Base-by-base conservation (phyloP, 2,329 filamentous ascomycete genomes). In the Penicillium sp. region DNA sequence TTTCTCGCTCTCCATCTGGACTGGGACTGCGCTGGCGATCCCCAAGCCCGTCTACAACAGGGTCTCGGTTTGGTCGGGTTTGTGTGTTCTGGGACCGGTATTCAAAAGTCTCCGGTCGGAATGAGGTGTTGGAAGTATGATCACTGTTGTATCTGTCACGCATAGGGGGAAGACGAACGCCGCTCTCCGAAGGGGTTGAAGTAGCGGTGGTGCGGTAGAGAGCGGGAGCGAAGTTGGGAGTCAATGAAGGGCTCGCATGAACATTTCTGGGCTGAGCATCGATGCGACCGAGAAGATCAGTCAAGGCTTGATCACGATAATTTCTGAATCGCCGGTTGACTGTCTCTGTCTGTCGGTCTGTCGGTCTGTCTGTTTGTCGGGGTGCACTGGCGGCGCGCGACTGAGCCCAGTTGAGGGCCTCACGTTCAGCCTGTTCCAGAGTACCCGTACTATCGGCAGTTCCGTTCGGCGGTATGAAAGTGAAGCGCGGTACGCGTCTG, bases 21-120 rank as follows among this genome's bases (percentile, higher is more conserved):
- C 88, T 91, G n/a, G 90, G 76, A 71, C 91, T 96, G 63, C 91
- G 85, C 60, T 90, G 84, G 56, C 91, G 88, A 73, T 96, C 91
- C 36, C 91, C 91, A 16, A 96, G 82, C 4, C 91, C 91, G 72
- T 95, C 87, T 1, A 88, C 60, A 48, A 57, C 53, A 14, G 68
- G 51, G 17, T 65, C 66, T 5, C 59, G 62, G 41, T 51, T 55
- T 19, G 63, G 37, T 44, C 63, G 58, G 26, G 50, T 61, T 40
- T 61, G 59, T 33, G 65, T 63, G 35, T 63, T 65, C 22, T 67
- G 62, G 28, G 22, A 30, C 19, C n/a, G 51, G 3, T 5, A 4
- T 9, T 41, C 36, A 22, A 19, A 28, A 33, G 42, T 47, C 9
- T 49, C 51, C 5, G 37, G 67, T 67, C 35, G 70, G 69, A 59